These are phyloP conservation scores for Colletotrichum sublineola DNA, from an alignment of 2,329 filamentous ascomycete genomes.

Conservation along the genomic window DNA sequence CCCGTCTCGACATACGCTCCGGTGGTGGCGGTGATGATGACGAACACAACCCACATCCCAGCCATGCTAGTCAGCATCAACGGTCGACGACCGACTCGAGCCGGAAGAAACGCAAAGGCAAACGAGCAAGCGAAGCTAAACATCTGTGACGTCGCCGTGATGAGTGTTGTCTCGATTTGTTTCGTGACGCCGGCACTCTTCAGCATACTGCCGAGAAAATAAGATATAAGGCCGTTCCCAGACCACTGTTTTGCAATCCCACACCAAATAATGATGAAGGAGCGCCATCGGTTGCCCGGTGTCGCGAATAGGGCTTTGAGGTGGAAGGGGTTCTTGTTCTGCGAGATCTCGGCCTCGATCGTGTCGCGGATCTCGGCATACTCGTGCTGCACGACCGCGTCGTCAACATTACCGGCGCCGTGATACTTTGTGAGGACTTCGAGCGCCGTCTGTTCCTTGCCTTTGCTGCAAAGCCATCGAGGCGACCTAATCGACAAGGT, in stretches of 20 bases:
- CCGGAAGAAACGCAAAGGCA: constrained; percentile 34
- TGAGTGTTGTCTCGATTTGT: constrained; percentile 34
- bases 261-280: constrained; percentile 57
- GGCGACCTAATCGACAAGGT: constrained; percentile 17
- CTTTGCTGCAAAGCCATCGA: constrained; percentile 38
- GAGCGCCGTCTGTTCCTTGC: constrained; percentile 56
- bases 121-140: constrained; percentile 41
- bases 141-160: constrained; percentile 41
- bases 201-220: constrained; percentile 18
- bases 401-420: constrained; percentile 66
- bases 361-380: constrained; percentile 59
- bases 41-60: constrained; percentile 39
- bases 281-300: constrained; percentile 50
- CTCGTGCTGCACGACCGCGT: constrained; percentile 66
- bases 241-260: constrained; percentile 58
- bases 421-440: constrained; percentile 72
- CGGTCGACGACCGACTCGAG: constrained; percentile 38
- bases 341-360: constrained; percentile 54
- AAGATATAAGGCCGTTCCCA: constrained; percentile 40
- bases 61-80: constrained; percentile 40
- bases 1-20: constrained; percentile 39
- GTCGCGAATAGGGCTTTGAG: constrained; percentile 47
- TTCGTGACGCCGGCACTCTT: constrained; percentile 38
- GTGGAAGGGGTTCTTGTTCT: constrained; percentile 44
- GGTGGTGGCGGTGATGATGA: constrained; percentile 30